Percentiles rank a stretch among this genome's conserved stretches.
These are phyloP conservation scores for Cladosporium sp. DNA, from an alignment of 2,329 filamentous ascomycete species.

Conservation along the genomic window DNA sequence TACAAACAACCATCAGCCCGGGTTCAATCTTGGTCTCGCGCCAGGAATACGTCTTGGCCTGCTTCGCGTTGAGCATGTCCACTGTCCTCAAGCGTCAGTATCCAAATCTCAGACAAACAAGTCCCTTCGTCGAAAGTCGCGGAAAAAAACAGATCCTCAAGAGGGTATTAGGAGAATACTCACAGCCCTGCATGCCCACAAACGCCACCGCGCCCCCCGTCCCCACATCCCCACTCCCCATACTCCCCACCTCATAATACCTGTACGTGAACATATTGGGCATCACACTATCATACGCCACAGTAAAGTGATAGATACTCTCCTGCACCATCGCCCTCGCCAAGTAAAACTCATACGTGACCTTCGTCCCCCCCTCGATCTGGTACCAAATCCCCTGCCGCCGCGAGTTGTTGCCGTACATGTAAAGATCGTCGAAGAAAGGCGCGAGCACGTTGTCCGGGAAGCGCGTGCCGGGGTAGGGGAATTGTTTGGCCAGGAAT, in stretches of 20 bases:
- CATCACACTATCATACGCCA: constrained; percentile 24
- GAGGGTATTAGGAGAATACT: constrained; percentile 18
- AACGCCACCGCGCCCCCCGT: constrained; percentile 21
- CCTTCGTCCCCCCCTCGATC: constrained; percentile 19
- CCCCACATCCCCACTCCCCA: constrained; percentile 15
- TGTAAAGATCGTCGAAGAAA: constrained; percentile 32
- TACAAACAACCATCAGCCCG: not conserved
- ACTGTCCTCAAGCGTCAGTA: too few relatives aligned
- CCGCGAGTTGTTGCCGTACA: constrained; percentile 17
- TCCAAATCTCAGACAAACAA: too few relatives aligned
- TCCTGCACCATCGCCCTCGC: constrained; percentile 14
- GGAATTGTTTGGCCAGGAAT: constrained; percentile 22
- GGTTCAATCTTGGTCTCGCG: not conserved
- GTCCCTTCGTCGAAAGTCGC: too few relatives aligned
- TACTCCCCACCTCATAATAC: constrained; percentile 23
- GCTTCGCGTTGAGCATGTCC: not conserved
- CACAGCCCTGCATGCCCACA: constrained; percentile 29
- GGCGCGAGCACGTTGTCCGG: constrained; percentile 27
- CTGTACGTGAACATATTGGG: constrained; percentile 28
- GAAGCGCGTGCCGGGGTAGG: constrained; percentile 20
- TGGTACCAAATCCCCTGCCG: constrained; percentile 33
- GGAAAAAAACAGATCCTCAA: too few relatives aligned
- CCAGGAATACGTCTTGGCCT: not conserved
- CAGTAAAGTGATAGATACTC: constrained; percentile 29
- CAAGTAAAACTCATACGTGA: constrained; percentile 32